These are phyloP conservation scores for Pistacia integerrima DNA, from an alignment of 345 rosid genomes.

Conservation along the genomic window DNA sequence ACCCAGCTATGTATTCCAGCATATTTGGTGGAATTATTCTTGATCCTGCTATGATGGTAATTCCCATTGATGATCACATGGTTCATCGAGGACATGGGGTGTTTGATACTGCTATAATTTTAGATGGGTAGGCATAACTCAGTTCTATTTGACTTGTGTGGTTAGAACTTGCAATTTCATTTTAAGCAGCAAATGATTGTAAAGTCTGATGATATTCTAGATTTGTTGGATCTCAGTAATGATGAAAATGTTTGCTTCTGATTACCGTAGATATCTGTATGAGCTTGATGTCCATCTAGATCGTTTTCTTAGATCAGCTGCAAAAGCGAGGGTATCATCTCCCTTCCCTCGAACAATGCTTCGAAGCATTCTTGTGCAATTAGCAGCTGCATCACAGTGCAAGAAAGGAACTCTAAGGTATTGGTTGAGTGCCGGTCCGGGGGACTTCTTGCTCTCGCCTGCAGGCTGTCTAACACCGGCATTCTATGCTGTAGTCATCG, in stretches of 20 bases:
- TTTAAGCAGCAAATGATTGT: not conserved
- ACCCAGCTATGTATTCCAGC: conserved; percentile 77
- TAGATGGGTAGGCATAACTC: conserved; percentile 50
- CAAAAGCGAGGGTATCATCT: conserved; percentile 52
- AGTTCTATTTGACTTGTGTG: not conserved
- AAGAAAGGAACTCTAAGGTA: conserved; percentile 62
- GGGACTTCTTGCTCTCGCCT: conserved; percentile 68
- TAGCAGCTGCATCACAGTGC: conserved; percentile 55
- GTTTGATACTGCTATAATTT: conserved; percentile 65
- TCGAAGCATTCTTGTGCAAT: conserved; percentile 59
- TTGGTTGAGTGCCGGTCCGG: conserved; percentile 75
- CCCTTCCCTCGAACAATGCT: conserved; percentile 65
- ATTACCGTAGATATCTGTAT: conserved; percentile 48
- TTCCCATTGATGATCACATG: conserved; percentile 80
- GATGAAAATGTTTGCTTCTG: not conserved
- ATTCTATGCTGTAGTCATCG: conserved; percentile 71
- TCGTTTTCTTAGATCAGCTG: conserved; percentile 62
- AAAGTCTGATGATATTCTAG: not conserved
- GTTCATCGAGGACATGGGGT: conserved; percentile 79
- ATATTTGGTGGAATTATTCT: conserved; percentile 63
- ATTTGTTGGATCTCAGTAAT: not conserved
- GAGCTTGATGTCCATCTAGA: conserved; percentile 69
- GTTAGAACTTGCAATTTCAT: not conserved
- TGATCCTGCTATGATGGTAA: conserved; percentile 71
- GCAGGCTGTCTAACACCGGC: conserved; percentile 58